A percentile compares a stretch with the other conserved stretches of the same genome.
Conservation (phyloP, 345 rosid genomes). For the Arabis hirsuta region DNA sequence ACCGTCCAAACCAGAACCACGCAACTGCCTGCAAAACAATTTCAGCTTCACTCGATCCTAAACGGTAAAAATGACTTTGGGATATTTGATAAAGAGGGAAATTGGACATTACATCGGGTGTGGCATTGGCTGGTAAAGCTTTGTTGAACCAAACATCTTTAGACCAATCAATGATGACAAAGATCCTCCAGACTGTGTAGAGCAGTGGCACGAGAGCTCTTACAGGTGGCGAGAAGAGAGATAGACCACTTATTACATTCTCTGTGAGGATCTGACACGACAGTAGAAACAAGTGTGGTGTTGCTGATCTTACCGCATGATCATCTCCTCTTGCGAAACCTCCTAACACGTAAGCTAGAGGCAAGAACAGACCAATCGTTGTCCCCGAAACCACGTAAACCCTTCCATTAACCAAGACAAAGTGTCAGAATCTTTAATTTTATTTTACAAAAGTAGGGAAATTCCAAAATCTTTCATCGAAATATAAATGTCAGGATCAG, state of each 20-base stretch:
- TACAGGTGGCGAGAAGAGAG: conserved; percentile 81
- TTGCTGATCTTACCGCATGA: conserved; percentile 71
- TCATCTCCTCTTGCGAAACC: conserved; percentile 94
- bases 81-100: background rate
- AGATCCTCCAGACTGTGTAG: conserved; percentile 76
- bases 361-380: conserved; percentile 74
- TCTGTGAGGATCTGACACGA: conserved; percentile 90
- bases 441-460: no score
- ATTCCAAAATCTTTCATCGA: no score
- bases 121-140: conserved; percentile 57
- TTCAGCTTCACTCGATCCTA: conserved; percentile 22
- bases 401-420: conserved; percentile 21
- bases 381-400: conserved; percentile 71
- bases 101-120: conserved; percentile 49
- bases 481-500: no score
- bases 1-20: conserved; percentile 89
- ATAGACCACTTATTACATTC: conserved; percentile 70
- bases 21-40: conserved; percentile 50
- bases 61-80: background rate
- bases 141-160: conserved; percentile 72
- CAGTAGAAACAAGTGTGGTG: conserved; percentile 83
- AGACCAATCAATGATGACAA: conserved; percentile 73
- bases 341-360: conserved; percentile 82
- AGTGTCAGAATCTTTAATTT: background rate
- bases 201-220: conserved; percentile 81